Conservation (phyloP, 2,329 filamentous ascomycete species). For the Aspergillus chevalieri region DNA sequence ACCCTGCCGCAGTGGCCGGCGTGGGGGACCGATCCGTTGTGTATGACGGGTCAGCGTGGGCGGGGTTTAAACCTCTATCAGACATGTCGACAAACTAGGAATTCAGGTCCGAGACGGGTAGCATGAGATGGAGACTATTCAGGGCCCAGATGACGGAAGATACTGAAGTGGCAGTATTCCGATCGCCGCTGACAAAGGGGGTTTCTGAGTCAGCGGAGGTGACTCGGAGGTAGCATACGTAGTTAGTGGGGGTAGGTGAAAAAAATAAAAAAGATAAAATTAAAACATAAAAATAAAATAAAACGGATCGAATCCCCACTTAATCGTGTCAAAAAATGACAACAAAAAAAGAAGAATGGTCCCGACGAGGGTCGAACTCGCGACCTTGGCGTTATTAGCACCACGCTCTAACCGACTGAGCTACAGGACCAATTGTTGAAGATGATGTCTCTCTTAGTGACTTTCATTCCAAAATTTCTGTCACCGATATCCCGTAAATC, state of each 20-base stretch:
- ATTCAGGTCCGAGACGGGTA: not conserved
- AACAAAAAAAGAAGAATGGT: constrained; percentile 5
- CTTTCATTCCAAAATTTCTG: too few species aligned
- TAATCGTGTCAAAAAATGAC: too few species aligned
- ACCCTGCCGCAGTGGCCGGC: constrained; percentile 1
- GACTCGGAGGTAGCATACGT: too few species aligned
- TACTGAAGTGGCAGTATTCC: not conserved
- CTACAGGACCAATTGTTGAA: constrained; percentile 8
- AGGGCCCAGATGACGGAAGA: not conserved
- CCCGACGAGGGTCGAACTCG: constrained; percentile 13
- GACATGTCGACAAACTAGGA: not conserved
- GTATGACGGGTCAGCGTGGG: not conserved
- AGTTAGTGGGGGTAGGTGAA: too few species aligned
- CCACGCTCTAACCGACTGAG: constrained; percentile 12
- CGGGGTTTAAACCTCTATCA: not conserved
- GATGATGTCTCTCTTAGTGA: not conserved
- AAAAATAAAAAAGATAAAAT: not conserved
- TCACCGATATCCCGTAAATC: too few species aligned
- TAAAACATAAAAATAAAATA: not conserved
- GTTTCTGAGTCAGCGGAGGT: not conserved
- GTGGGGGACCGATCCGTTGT: constrained; percentile 13
- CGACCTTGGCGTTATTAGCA: constrained; percentile 13
- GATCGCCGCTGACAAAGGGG: constrained; percentile 7
- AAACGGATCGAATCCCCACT: not conserved
- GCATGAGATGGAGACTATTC: not conserved